Conservation (phyloP, 1,284 basidiomycete genomes). For the Stereum hirsutum region DNA sequence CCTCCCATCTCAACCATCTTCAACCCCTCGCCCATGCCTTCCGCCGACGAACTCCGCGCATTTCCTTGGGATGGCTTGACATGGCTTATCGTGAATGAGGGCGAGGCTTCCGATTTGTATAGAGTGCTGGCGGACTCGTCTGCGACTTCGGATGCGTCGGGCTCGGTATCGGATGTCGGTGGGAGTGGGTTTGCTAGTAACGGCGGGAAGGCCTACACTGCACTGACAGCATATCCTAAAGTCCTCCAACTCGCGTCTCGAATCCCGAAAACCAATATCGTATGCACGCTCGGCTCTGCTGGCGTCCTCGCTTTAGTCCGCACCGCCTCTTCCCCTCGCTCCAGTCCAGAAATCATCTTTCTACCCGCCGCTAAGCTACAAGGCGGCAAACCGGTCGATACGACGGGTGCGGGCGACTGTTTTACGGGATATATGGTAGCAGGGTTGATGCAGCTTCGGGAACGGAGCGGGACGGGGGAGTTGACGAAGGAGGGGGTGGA, state of each 20-base stretch:
- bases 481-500: no score
- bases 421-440: conserved; percentile 50
- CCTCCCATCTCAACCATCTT: conserved; percentile 26
- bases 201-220: conserved; percentile 1
- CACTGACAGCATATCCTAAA: conserved; percentile 6
- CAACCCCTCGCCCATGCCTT: conserved; percentile 49
- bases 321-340: conserved; percentile 12
- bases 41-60: conserved; percentile 17
- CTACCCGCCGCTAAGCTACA: conserved; percentile 35
- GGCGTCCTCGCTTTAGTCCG: conserved; percentile 32
- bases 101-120: conserved; percentile 34
- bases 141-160: not conserved
- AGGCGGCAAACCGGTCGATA: conserved; percentile 34
- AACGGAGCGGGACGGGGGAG: conserved; percentile 11
- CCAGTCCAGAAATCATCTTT: no score
- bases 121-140: conserved; percentile 5
- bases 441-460: conserved; percentile 34
- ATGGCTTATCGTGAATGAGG: conserved; percentile 48
- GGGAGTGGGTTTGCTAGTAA: no score
- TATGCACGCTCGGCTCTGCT: conserved; percentile 43
- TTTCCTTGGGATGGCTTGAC: conserved; percentile 42
- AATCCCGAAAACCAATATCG: conserved; percentile 24
- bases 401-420: conserved; percentile 53
- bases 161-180: no score
- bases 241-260: conserved; percentile 11